phyloP scores from a whole-genome alignment of 805 yeast genomes.

The Hanseniaspora nectarophila region DNA sequence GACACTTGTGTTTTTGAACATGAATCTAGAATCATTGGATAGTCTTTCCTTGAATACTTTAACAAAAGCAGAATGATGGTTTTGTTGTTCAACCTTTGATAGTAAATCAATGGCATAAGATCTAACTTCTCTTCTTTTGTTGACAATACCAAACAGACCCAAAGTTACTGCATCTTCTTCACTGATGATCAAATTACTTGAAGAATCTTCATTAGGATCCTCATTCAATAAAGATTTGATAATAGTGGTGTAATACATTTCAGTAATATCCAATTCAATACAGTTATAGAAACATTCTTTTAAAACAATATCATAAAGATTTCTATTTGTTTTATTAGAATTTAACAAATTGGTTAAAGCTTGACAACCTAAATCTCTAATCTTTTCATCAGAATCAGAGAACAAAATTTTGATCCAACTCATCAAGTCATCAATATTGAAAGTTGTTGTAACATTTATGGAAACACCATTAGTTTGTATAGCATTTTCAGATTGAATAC shows the following conservation, averaged over 20 bases:
- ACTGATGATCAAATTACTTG: slow-evolving; percentile 33
- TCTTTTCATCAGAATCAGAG: slow-evolving; percentile 42
- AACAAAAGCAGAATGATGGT: slow-evolving; percentile 43
- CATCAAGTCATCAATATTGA: slow-evolving; percentile 56
- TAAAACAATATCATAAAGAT: slow-evolving; percentile 46
- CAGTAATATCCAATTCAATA: slow-evolving; percentile 40
- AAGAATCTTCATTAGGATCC: slow-evolving; percentile 18
- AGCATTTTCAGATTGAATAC: slow-evolving; percentile 41
- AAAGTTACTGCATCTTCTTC: slow-evolving; percentile 62
- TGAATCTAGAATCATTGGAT: slow-evolving; percentile 63
- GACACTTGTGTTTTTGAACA: slow-evolving; percentile 75
- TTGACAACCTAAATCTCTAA: slow-evolving; percentile 50
- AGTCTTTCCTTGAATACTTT: slow-evolving; percentile 57
- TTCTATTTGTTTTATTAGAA: slow-evolving; percentile 44
- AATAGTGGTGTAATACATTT: slow-evolving; percentile 59
- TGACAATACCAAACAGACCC: slow-evolving; percentile 68
- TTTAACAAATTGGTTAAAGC: slow-evolving; percentile 61
- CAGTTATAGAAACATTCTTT: slow-evolving; percentile 58
- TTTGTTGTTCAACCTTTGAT: slow-evolving; percentile 48
- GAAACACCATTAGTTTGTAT: slow-evolving; percentile 34
- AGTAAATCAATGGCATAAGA: slow-evolving; percentile 61
- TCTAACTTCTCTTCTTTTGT: slow-evolving; percentile 55
- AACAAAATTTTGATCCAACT: slow-evolving; percentile 74
- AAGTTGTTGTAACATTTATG: slow-evolving; percentile 34
- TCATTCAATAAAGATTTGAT: slow-evolving; percentile 50